These are phyloP conservation scores for Rubroshorea leprosula DNA, from an alignment of 345 rosid genomes.

Conservation along the genomic window DNA sequence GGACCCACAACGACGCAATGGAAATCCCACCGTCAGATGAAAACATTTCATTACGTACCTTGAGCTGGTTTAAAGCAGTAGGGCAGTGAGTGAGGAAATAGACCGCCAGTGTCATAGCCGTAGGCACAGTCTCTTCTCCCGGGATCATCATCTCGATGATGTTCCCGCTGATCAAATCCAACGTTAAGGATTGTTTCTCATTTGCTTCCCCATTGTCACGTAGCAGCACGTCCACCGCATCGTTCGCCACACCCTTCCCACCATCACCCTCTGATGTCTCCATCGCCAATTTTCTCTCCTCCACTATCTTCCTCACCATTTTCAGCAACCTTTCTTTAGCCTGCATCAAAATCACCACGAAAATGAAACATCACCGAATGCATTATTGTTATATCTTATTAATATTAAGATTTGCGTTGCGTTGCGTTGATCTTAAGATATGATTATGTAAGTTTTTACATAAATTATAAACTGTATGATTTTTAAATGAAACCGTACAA, in stretches of 20 bases:
- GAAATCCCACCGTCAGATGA: slow-evolving; percentile 41
- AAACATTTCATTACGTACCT: slow-evolving; percentile 37
- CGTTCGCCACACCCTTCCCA: slow-evolving; percentile 25
- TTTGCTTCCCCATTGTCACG: slow-evolving; percentile 39
- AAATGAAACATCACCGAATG: too few species aligned
- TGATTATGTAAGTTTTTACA: too few species aligned
- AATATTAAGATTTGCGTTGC: too few species aligned
- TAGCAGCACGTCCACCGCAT: slow-evolving; percentile 64
- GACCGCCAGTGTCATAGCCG: slow-evolving; percentile 82
- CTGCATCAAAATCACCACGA: too few species aligned
- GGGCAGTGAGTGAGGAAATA: slow-evolving; percentile 70
- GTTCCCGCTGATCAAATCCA: slow-evolving; percentile 65
- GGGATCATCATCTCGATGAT: slow-evolving; percentile 97
- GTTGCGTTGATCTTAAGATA: too few species aligned
- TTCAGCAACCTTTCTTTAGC: slow-evolving; percentile 65
- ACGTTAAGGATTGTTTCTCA: slow-evolving; percentile 52
- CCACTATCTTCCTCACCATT: slow-evolving; percentile 59
- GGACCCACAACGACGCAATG: slow-evolving; percentile 9
- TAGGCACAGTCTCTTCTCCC: slow-evolving; percentile 90
- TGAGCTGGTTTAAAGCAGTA: slow-evolving; percentile 48
- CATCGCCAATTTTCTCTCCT: slow-evolving; percentile 40
- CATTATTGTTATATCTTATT: too few species aligned
- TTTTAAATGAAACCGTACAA: background rate
- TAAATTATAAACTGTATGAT: too few species aligned
- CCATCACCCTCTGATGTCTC: slow-evolving; percentile 25